Conservation (phyloP, 306 rosid genomes). For the Potentilla sterilis region DNA sequence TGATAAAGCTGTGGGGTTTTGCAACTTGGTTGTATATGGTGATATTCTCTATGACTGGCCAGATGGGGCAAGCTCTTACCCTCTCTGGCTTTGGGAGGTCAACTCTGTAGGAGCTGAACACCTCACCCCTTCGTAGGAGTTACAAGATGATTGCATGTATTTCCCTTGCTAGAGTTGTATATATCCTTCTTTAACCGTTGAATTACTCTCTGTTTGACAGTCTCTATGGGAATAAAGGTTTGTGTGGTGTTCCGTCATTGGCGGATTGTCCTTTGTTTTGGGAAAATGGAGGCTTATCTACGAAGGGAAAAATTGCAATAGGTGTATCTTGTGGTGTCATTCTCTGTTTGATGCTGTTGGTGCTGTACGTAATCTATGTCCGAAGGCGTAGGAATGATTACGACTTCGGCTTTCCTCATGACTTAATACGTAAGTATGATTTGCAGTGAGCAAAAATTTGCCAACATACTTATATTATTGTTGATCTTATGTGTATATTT, state of each 20-base stretch:
- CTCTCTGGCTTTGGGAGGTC: background rate
- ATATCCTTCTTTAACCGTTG: background rate
- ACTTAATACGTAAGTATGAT: slow-evolving; percentile 69
- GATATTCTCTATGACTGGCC: background rate
- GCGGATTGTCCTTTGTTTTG: slow-evolving; percentile 80
- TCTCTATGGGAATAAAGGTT: slow-evolving; percentile 74
- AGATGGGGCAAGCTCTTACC: background rate
- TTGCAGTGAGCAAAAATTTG: slow-evolving; percentile 16
- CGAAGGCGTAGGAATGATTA: slow-evolving; percentile 79
- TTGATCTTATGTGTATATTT: background rate
- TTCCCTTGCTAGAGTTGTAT: background rate
- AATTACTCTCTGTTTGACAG: slow-evolving; percentile 37
- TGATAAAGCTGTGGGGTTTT: background rate
- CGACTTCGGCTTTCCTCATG: slow-evolving; percentile 87
- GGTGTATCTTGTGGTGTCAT: slow-evolving; percentile 54
- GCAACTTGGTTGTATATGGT: background rate
- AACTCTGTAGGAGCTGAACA: background rate
- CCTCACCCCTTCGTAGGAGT: background rate
- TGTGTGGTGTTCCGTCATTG: slow-evolving; percentile 80
- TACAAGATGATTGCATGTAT: background rate
- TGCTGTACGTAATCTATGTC: slow-evolving; percentile 59
- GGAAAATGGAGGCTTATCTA: slow-evolving; percentile 76
- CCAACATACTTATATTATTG: background rate
- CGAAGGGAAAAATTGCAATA: slow-evolving; percentile 71
- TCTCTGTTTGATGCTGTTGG: slow-evolving; percentile 54